phyloP scores from a whole-genome alignment of 148 eudicot species.

The Oxyria digyna region DNA sequence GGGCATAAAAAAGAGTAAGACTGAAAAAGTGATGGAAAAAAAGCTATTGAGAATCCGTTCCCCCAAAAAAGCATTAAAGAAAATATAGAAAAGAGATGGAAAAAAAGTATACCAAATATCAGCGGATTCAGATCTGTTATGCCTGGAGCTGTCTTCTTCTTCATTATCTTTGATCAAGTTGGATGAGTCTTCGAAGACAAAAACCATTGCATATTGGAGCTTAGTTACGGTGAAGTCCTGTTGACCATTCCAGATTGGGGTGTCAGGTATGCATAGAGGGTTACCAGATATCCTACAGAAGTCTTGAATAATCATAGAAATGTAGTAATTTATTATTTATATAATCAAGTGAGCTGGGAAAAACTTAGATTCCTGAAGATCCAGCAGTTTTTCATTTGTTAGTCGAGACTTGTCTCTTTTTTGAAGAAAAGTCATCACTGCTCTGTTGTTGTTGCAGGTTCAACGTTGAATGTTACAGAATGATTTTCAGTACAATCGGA shows the following conservation, averaged over 20 bases:
- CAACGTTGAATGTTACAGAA: neutral
- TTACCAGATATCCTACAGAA: slow-evolving; percentile 1
- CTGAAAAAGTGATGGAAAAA: neutral
- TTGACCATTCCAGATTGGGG: slow-evolving; percentile 4
- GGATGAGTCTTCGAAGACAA: neutral
- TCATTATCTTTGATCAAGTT: neutral
- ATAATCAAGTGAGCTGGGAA: neutral
- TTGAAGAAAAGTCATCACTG: neutral
- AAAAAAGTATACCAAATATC: neutral
- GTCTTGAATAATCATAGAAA: neutral
- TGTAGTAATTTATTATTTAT: neutral
- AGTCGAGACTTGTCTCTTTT: neutral
- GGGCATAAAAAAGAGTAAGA: neutral
- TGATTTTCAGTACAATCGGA: neutral
- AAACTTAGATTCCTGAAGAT: neutral
- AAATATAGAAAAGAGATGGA: neutral
- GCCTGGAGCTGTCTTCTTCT: neutral
- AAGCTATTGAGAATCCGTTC: neutral
- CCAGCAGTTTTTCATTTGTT: neutral
- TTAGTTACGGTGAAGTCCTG: neutral
- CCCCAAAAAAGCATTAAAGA: neutral
- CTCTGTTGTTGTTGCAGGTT: neutral
- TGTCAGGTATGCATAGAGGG: slow-evolving; percentile 7
- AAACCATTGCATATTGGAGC: neutral
- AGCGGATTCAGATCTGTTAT: neutral